Evolutionary conservation across 495 filamentous ascomycete species (phyloP), one percentile per base, ranked within the genome.

Genomic region (Neurospora africana): DNA sequence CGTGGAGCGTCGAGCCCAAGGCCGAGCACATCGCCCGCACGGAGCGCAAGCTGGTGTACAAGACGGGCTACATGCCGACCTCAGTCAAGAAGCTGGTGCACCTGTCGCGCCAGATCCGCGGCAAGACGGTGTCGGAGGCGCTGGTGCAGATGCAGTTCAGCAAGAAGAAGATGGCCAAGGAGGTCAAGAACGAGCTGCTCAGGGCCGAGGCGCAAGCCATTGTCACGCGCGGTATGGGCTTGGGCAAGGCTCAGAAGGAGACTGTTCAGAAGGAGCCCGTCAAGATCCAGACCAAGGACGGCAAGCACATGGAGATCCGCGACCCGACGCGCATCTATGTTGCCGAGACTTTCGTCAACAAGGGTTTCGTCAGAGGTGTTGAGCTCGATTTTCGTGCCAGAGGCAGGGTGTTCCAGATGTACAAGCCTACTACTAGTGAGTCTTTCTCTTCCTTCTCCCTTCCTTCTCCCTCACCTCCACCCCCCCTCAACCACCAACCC

Each of bases 121-220:
- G 95, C 44, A 98, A 97, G 89, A 90, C 89, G 36, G 84, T 99
- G 75, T 93, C 92, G 53, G 95, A 99, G 38, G 95, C 95, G 17
- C 92, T 98, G 72, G 81, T 91, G 74, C 95, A 99, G 86, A 97
- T 99, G 95, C 89, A 90, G 41, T 97, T 94, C 82, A 93, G 89
- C 81, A 91, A 92, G 87, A 99, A 99, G 89, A 94, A 93, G 86
- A 92, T 89, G 68, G 93, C 95, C 13, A 84, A 86, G 78, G 92
- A 97, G 76, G 91, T 98, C 17, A 79, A 86, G 71, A 87, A 86
- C 75, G 92, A 95, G 81, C 84, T 99, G 21, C 85, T 93, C 79
- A 81, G 89, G 69, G 94, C 95, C 8, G 87, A 89, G 72, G 90
- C 95, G 78, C 80, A 87, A 75, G 95, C 95, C 68, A 83, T 97